Conservation (phyloP, 352 stramenopile species). For the Phytophthora sp. region DNA sequence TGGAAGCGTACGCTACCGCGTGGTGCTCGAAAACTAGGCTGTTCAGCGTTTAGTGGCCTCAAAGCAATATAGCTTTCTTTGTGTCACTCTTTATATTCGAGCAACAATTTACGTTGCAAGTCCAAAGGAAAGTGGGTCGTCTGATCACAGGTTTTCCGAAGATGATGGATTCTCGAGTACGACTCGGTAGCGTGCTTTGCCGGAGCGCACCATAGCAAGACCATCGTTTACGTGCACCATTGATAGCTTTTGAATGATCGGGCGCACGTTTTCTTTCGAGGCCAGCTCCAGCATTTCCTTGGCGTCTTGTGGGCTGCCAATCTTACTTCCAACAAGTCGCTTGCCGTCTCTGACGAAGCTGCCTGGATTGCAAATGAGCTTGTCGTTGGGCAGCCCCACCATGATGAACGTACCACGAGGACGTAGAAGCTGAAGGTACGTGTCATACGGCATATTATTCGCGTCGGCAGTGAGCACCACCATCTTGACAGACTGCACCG, state of each 20-base stretch:
- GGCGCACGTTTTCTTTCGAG: slow-evolving; percentile 53
- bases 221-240: slow-evolving; percentile 45
- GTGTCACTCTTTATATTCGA: no score
- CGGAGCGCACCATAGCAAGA: slow-evolving; percentile 34
- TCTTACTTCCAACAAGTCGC: slow-evolving; percentile 57
- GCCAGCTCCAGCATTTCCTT: slow-evolving; percentile 86
- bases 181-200: slow-evolving; percentile 18
- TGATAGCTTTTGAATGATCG: slow-evolving; percentile 44
- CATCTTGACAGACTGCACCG: slow-evolving; percentile 51
- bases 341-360: slow-evolving; percentile 41
- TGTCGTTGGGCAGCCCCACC: slow-evolving; percentile 57
- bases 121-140: no score
- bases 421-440: slow-evolving; percentile 56
- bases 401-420: slow-evolving; percentile 60
- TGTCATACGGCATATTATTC: slow-evolving; percentile 40
- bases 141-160: not conserved
- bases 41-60: no score
- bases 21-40: slow-evolving; percentile 29
- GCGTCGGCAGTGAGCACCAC: slow-evolving; percentile 74
- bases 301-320: slow-evolving; percentile 73
- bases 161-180: slow-evolving; percentile 1
- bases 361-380: slow-evolving; percentile 44
- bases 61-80: no score
- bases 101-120: no score
- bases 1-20: slow-evolving; percentile 10